Conservation (phyloP, 2,329 filamentous ascomycete species). For the Hirsutella minnesotensis region DNA sequence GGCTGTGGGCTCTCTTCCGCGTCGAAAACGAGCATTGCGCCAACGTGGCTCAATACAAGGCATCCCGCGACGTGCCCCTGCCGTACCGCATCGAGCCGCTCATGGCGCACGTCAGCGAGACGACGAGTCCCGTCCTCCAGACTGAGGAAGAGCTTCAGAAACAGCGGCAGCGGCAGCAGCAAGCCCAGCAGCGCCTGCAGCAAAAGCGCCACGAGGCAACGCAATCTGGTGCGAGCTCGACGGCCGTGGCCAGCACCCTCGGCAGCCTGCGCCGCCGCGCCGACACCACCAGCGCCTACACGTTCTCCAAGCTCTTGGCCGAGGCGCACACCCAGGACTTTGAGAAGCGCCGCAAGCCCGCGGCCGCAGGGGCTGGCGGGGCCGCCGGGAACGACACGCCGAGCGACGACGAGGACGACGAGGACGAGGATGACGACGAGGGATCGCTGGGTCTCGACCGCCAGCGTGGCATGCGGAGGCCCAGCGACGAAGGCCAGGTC, state of each 20-base stretch:
- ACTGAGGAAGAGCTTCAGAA: conserved; percentile 8
- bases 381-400: conserved; percentile 14
- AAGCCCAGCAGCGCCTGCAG: neutral
- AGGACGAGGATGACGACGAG: conserved; percentile 13
- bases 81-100: conserved; percentile 57
- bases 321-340: conserved; percentile 87
- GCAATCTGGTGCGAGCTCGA: conserved; percentile 8
- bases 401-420: conserved; percentile 21
- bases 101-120: conserved; percentile 28
- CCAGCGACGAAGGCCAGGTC: conserved; percentile 1
- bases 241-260: conserved; percentile 9
- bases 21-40: conserved; percentile 97
- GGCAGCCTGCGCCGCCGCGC: conserved; percentile 19
- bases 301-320: conserved; percentile 55
- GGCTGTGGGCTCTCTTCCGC: conserved; percentile 84
- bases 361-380: neutral
- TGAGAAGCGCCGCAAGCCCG: conserved; percentile 54
- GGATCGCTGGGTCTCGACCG: neutral
- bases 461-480: neutral
- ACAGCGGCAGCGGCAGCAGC: neutral
- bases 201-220: conserved; percentile 1
- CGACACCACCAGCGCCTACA: conserved; percentile 18
- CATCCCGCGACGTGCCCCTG: conserved; percentile 74
- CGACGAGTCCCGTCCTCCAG: conserved; percentile 10
- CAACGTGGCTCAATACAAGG: conserved; percentile 83